Percentiles rank a stretch among this genome's conserved stretches.
Evolutionary conservation across 805 yeast genomes (phyloP).

Genomic region (Candida morakotiae): DNA sequence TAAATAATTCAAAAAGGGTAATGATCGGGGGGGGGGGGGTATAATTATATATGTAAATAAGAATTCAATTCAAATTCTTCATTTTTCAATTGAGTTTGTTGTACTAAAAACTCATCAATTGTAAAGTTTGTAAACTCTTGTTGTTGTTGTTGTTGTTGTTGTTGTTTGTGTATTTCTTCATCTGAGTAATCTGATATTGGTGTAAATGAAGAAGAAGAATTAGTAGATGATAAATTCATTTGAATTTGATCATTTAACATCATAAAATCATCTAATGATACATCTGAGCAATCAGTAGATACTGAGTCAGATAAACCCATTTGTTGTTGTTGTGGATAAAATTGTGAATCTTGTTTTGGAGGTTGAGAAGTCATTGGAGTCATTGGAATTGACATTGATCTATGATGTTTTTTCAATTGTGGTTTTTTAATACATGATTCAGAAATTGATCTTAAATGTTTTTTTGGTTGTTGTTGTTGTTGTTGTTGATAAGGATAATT

Average conservation of each 20-base stretch:
- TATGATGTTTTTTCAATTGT: slow-evolving; percentile 2
- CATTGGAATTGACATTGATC: slow-evolving; percentile 5
- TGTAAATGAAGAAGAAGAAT: slow-evolving; percentile 8
- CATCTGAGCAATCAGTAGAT: slow-evolving; percentile 6
- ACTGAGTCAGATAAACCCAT: slow-evolving; percentile 2
- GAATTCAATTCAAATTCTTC: slow-evolving; percentile 25
- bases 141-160: not conserved
- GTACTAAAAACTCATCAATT: slow-evolving; percentile 18
- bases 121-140: not conserved
- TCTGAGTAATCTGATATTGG: slow-evolving; percentile 22
- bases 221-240: not conserved
- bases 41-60: slow-evolving; percentile 1
- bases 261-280: slow-evolving; percentile 27
- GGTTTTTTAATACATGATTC: slow-evolving; percentile 14
- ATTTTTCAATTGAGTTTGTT: slow-evolving; percentile 10
- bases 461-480: slow-evolving; percentile 14
- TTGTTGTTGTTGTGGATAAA: not conserved
- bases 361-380: slow-evolving; percentile 5
- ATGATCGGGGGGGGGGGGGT: no score
- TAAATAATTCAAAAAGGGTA: no score
- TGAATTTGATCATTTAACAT: slow-evolving; percentile 20
- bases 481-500: no score
- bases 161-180: slow-evolving; percentile 9
- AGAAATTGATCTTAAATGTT: slow-evolving; percentile 20
- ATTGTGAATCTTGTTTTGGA: slow-evolving; percentile 1